These are phyloP conservation scores for Parastagonospora avenae DNA, from an alignment of 2,329 filamentous ascomycete species.

Conservation along the genomic window DNA sequence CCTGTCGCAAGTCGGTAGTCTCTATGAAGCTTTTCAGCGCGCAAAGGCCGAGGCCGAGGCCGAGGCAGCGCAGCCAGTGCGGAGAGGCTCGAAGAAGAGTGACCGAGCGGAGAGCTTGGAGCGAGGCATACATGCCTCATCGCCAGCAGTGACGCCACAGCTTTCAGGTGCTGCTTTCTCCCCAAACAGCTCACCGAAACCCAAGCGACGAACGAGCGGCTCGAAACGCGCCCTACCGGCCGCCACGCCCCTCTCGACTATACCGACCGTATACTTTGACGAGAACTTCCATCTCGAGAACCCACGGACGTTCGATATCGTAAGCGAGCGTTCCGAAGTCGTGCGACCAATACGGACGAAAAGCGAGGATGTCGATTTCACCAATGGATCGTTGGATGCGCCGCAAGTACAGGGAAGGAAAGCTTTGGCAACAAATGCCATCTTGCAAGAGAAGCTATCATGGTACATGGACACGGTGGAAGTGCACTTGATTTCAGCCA, in stretches of 20 bases:
- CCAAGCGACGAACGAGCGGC: slow-evolving; percentile 58
- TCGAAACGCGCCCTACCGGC: slow-evolving; percentile 69
- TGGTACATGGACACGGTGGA: slow-evolving; percentile 99
- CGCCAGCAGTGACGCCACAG: slow-evolving; percentile 46
- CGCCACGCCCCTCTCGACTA: slow-evolving; percentile 85
- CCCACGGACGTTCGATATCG: slow-evolving; percentile 92
- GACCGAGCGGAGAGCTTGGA: slow-evolving; percentile 57
- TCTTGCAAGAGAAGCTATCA: slow-evolving; percentile 95
- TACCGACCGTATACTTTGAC: slow-evolving; percentile 92
- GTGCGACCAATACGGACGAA: slow-evolving; percentile 65
- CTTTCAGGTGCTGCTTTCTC: slow-evolving; percentile 45
- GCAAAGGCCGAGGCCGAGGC: slow-evolving; percentile 79
- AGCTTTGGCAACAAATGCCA: slow-evolving; percentile 92
- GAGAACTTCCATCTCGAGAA: slow-evolving; percentile 95
- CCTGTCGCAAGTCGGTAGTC: slow-evolving; percentile 78
- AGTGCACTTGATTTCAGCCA: slow-evolving; percentile 93
- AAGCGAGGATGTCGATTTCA: slow-evolving; percentile 56
- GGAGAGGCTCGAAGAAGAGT: slow-evolving; percentile 56
- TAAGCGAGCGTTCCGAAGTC: slow-evolving; percentile 96
- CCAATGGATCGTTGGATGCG: slow-evolving; percentile 63
- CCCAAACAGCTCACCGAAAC: slow-evolving; percentile 56
- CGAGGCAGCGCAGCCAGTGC: slow-evolving; percentile 53
- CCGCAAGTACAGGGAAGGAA: slow-evolving; percentile 69
- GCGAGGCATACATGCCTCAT: slow-evolving; percentile 42
- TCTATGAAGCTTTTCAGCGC: slow-evolving; percentile 88